Evolutionary conservation across 306 rosid genomes (phyloP).

Genomic region (Nissolia schottii): DNA sequence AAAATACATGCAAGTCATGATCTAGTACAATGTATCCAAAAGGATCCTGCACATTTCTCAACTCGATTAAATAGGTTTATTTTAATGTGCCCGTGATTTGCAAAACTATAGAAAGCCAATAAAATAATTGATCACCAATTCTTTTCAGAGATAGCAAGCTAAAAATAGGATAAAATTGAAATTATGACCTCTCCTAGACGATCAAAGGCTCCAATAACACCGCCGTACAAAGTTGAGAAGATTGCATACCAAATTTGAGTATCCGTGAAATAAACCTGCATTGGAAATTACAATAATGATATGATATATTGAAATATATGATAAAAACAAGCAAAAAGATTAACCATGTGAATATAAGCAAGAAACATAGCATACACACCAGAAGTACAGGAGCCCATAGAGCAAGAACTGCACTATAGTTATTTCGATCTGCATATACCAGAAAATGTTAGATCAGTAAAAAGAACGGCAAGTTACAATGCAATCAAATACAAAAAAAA

Average conservation of each 20-base stretch:
- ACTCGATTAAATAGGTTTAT: too few species aligned
- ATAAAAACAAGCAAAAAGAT: constrained; percentile 11
- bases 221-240: constrained; percentile 78
- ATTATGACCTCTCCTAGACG: constrained; percentile 92
- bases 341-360: constrained; percentile 17
- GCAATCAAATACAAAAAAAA: background rate
- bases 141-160: background rate
- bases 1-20: too few species aligned
- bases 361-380: constrained; percentile 46
- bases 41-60: too few species aligned
- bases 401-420: constrained; percentile 67
- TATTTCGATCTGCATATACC: constrained; percentile 56
- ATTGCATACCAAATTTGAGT: constrained; percentile 94
- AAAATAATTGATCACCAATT: constrained; percentile 9
- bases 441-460: constrained; percentile 28
- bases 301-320: constrained; percentile 22
- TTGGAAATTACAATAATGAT: constrained; percentile 29
- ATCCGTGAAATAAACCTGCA: constrained; percentile 96
- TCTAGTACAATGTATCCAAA: too few species aligned
- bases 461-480: background rate
- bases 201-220: constrained; percentile 84
- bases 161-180: constrained; percentile 9
- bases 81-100: background rate
- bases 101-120: background rate
- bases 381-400: constrained; percentile 85